Conservation (phyloP, 139 green algal genomes). For the Gonium pectorale region DNA sequence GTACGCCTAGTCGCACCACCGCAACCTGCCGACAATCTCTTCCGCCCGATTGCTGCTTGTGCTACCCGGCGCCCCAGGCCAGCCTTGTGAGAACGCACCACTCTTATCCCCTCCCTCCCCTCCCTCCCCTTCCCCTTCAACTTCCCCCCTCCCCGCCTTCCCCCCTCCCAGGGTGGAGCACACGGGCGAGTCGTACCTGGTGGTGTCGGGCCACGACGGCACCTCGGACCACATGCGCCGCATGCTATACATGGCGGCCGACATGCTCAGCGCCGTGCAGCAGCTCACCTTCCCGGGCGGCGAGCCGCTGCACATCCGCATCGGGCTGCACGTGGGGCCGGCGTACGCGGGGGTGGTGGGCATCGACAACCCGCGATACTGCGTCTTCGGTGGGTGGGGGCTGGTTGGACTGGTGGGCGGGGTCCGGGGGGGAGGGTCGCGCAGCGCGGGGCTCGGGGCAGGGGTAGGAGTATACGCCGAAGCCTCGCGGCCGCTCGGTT, state of each 20-base stretch:
- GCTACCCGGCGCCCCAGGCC: no score
- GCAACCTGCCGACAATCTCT: no score
- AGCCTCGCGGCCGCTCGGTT: no score
- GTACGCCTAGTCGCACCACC: no score
- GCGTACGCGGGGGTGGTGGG: conserved; percentile 59
- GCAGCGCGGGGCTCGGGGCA: no score
- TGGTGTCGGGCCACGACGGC: conserved; percentile 50
- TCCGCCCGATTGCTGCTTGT: no score
- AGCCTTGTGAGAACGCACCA: no score
- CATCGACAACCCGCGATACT: conserved; percentile 52
- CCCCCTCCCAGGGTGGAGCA: conserved; percentile 55
- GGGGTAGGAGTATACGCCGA: no score
- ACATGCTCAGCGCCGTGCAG: conserved; percentile 34
- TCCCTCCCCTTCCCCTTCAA: background rate
- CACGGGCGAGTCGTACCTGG: conserved; percentile 64
- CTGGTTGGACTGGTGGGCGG: no score
- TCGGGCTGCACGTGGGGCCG: conserved; percentile 56
- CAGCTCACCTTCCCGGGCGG: conserved; percentile 15
- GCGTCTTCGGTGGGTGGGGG: conserved; percentile 48
- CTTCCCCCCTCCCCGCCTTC: background rate
- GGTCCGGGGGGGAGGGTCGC: no score
- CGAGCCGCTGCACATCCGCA: conserved; percentile 30
- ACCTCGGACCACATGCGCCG: conserved; percentile 37
- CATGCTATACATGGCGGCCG: conserved; percentile 27
- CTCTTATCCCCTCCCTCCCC: no score